A percentile compares a stretch with the other conserved stretches of the same genome.
These are phyloP conservation scores for Pisolithus sp. DNA, from an alignment of 768 basidiomycete species.

Conservation along the genomic window DNA sequence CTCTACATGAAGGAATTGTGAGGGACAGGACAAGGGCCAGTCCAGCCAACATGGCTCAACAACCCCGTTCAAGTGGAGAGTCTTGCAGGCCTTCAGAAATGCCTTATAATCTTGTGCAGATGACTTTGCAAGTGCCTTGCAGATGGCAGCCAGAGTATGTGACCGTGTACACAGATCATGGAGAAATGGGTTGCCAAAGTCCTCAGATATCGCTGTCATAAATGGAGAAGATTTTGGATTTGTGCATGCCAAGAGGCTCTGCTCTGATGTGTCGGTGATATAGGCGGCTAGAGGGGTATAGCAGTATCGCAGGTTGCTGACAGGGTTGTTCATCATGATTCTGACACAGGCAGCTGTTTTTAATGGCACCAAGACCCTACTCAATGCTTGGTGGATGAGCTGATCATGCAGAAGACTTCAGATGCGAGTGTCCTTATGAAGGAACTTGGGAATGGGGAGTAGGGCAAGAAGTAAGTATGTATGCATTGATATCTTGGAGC, in stretches of 20 bases:
- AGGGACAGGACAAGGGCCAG: no score
- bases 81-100: no score
- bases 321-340: slow-evolving; percentile 16
- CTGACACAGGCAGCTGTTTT: slow-evolving; percentile 12
- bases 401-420: slow-evolving; percentile 10
- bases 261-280: slow-evolving; percentile 13
- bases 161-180: slow-evolving; percentile 20
- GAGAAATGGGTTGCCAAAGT: slow-evolving; percentile 25
- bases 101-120: no score
- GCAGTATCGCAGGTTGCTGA: slow-evolving; percentile 9
- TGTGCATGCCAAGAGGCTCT: background rate
- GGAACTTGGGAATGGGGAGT: slow-evolving; percentile 6
- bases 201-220: slow-evolving; percentile 22
- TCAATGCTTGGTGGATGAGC: slow-evolving; percentile 16
- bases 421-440: slow-evolving; percentile 3
- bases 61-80: no score
- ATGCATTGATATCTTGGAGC: no score
- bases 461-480: slow-evolving; percentile 2
- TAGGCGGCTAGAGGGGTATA: slow-evolving; percentile 21
- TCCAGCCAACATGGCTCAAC: no score
- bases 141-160: slow-evolving; percentile 18
- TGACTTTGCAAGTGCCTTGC: background rate
- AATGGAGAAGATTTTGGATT: slow-evolving; percentile 24
- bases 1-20: no score
- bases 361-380: slow-evolving; percentile 10